These are phyloP conservation scores for Aspergillus sojae DNA, from an alignment of 2,329 filamentous ascomycete species.

Conservation along the genomic window DNA sequence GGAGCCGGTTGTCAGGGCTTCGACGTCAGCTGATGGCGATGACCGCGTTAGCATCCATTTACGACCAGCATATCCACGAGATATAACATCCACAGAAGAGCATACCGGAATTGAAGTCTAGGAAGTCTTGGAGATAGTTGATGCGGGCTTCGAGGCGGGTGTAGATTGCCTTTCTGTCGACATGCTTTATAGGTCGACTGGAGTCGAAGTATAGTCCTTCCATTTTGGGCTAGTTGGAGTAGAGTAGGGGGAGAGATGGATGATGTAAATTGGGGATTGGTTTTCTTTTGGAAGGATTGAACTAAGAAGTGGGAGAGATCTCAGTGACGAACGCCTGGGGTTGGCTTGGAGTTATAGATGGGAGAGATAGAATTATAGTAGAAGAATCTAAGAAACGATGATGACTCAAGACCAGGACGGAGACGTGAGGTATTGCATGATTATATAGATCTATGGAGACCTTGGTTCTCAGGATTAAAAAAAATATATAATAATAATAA, in stretches of 20 bases:
- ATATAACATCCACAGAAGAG: constrained; percentile 5
- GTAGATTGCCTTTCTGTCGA: constrained; percentile 72
- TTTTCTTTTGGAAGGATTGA: not conserved
- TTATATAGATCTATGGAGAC: constrained; percentile 20
- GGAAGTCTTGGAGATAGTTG: constrained; percentile 72
- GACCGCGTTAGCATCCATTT: not conserved
- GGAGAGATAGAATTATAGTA: constrained; percentile 1
- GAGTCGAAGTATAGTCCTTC: constrained; percentile 17
- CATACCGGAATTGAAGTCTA: constrained; percentile 73
- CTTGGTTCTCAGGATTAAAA: not conserved
- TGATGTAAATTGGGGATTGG: not conserved
- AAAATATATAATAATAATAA: not conserved
- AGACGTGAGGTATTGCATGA: constrained; percentile 17
- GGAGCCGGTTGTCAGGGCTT: constrained; percentile 67
- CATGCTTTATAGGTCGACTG: constrained; percentile 53
- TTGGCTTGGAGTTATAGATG: constrained; percentile 8
- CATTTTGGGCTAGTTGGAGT: constrained; percentile 5
- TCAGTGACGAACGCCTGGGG: constrained; percentile 14
- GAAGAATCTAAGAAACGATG: constrained; percentile 12
- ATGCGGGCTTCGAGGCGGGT: constrained; percentile 70
- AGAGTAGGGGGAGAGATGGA: not conserved
- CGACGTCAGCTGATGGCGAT: constrained; percentile 63
- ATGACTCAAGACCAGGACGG: constrained; percentile 8
- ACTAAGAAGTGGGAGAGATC: not conserved
- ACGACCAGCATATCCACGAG: not conserved